Evolutionary conservation across 2,329 filamentous ascomycete species (phyloP), one percentile per base, ranked within the genome.

Genomic region (Purpureocillium lavendulum): DNA sequence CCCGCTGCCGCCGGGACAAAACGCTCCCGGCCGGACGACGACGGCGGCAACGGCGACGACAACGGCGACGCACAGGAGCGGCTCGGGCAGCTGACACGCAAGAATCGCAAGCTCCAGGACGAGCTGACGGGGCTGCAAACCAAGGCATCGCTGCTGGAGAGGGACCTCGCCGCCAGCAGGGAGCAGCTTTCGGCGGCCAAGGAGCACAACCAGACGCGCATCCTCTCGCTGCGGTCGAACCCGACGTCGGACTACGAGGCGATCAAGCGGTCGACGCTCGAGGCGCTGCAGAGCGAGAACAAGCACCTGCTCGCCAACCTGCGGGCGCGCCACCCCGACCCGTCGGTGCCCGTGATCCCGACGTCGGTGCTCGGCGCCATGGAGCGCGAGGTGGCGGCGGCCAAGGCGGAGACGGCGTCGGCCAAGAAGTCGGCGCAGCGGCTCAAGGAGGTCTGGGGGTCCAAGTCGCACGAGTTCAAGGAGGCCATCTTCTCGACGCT

Each of bases 391-490:
- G 74, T 96, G 31, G 71, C 77, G 26, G 84, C 85, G 10, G 80
- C 81, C 16, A 79, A 79, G 51, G 66, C 78, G 43, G 80, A 85
- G 50, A 80, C 78, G 12, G 75, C 76, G 0, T 82, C 84, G 1
- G 79, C 82, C 30, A 84, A 92, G 49, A 98, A 96, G 63, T 82
- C 85, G 35, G 84, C 85, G 46, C 73, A 80, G 16, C 84, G 92
- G 2, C 78, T 97, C 11, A 94, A 94, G 52, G 85, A 96, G 55
- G 92, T 97, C 41, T 98, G 87, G 84, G 78, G 78, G 0, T 77
- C 84, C 49, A 98, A 97, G 60, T 88, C 85, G 1, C 80, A 84
- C 52, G 92, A 98, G 64, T 97, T 98, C 66, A 87, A 94, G 36
- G 88, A 97, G 64, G 87, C 89, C 26, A 89, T 98, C 42, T 89